Percentiles rank a stretch among this genome's conserved stretches.
Evolutionary conservation across 2,329 filamentous ascomycete genomes (phyloP).

Genomic region (Pseudovirgaria hyperparasitica): DNA sequence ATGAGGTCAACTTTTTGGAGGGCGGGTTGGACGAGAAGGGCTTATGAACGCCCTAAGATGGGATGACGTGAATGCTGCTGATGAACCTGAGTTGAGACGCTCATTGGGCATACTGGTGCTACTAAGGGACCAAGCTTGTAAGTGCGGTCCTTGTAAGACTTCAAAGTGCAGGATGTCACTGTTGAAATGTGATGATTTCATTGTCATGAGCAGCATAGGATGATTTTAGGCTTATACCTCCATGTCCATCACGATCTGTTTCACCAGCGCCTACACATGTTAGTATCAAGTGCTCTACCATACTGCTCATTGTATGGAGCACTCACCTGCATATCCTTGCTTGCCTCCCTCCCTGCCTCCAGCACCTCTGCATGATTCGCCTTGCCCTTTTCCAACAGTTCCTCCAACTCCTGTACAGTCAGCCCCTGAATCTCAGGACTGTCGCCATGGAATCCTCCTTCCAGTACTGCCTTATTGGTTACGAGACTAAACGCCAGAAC

Average conservation of each 20-base stretch:
- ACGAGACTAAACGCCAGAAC: conserved; percentile 54
- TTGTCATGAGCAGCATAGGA: no score
- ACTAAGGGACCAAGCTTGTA: no score
- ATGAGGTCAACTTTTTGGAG: no score
- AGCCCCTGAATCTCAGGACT: conserved; percentile 39
- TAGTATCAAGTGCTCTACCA: conserved; percentile 3
- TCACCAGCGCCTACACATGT: conserved; percentile 24
- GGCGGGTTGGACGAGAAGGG: no score
- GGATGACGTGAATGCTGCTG: no score
- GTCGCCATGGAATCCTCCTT: conserved; percentile 46
- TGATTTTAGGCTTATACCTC: no score
- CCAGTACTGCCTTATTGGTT: conserved; percentile 50
- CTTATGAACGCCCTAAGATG: no score
- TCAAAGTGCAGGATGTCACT: no score
- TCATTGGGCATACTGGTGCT: no score
- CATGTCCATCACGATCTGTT: conserved; percentile 31
- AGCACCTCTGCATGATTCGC: conserved; percentile 55
- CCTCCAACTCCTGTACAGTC: conserved; percentile 37
- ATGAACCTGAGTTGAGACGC: no score
- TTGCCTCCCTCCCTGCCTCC: conserved; percentile 46
- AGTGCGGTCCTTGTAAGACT: no score
- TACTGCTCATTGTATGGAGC: background rate
- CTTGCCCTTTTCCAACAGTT: conserved; percentile 44
- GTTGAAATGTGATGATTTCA: no score
- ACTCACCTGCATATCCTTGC: conserved; percentile 47